Conservation (phyloP, 495 filamentous ascomycete genomes). For the Penicillium ucsense region DNA sequence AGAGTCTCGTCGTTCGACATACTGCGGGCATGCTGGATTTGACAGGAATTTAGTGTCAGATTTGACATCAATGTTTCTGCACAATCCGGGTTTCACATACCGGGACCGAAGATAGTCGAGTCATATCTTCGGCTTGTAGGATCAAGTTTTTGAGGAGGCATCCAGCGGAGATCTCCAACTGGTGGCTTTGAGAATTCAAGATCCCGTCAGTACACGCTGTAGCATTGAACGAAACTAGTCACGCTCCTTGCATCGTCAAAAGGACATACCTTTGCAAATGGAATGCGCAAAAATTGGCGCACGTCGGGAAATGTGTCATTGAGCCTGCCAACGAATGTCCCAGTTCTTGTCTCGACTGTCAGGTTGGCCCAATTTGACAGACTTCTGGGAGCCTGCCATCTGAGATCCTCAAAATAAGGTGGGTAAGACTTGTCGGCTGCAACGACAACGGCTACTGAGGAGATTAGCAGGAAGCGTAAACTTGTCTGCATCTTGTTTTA, state of each 20-base stretch:
- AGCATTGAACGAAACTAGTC: no score
- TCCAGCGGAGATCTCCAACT: conserved; percentile 1
- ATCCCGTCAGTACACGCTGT: no score
- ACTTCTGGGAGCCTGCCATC: not conserved
- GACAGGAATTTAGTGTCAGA: not conserved
- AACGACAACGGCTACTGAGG: not conserved
- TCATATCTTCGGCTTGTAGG: not conserved
- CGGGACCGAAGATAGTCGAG: not conserved
- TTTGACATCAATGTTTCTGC: not conserved
- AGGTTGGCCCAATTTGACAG: not conserved
- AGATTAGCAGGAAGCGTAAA: not conserved
- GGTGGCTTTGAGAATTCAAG: not conserved
- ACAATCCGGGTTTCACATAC: not conserved
- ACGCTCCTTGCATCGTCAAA: no score
- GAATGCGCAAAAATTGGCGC: conserved; percentile 1
- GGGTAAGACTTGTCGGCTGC: not conserved
- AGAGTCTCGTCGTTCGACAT: not conserved
- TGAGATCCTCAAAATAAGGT: not conserved
- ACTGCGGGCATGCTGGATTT: conserved; percentile 6
- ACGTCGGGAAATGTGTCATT: conserved; percentile 1
- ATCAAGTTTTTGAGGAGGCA: not conserved
- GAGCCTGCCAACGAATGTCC: not conserved
- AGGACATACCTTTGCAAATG: not conserved
- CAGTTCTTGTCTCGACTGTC: not conserved
- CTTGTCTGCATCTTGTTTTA: not conserved